Evolutionary conservation across 1,284 basidiomycete genomes (phyloP).

Genomic region (Moniliella sp.): DNA sequence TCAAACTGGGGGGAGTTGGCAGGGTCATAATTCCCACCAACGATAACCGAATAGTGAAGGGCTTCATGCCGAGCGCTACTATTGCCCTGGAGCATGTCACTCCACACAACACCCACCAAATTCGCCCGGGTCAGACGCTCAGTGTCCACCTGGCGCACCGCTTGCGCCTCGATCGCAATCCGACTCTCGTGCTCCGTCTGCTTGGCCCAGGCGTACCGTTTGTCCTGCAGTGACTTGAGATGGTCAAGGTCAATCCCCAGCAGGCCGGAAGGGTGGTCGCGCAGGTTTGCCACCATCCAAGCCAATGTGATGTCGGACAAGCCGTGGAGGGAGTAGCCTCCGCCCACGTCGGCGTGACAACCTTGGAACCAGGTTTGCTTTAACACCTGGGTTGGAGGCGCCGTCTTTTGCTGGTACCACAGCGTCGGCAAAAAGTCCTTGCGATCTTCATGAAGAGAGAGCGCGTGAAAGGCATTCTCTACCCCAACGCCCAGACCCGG

Average conservation of each 20-base stretch:
- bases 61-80: conserved; percentile 7
- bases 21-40: conserved; percentile 5
- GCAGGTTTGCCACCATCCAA: conserved; percentile 23
- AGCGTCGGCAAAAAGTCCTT: conserved; percentile 22
- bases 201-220: conserved; percentile 1
- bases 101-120: conserved; percentile 9
- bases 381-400: conserved; percentile 2
- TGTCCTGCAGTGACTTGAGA: conserved; percentile 2
- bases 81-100: conserved; percentile 4
- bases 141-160: neutral
- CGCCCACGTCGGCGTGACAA: conserved; percentile 1
- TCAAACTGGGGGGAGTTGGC: too few species aligned
- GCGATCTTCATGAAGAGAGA: conserved; percentile 20
- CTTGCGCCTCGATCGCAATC: conserved; percentile 1
- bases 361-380: conserved; percentile 2
- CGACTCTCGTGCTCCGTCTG: conserved; percentile 2
- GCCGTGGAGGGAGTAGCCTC: conserved; percentile 1
- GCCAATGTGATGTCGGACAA: conserved; percentile 7
- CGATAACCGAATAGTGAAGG: conserved; percentile 11
- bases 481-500: conserved; percentile 20
- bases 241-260: conserved; percentile 2
- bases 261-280: conserved; percentile 4
- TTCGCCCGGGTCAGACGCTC: neutral
- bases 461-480: conserved; percentile 21
- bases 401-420: conserved; percentile 10